Conservation (phyloP, 768 basidiomycete genomes). For the Nidula microcarpa region DNA sequence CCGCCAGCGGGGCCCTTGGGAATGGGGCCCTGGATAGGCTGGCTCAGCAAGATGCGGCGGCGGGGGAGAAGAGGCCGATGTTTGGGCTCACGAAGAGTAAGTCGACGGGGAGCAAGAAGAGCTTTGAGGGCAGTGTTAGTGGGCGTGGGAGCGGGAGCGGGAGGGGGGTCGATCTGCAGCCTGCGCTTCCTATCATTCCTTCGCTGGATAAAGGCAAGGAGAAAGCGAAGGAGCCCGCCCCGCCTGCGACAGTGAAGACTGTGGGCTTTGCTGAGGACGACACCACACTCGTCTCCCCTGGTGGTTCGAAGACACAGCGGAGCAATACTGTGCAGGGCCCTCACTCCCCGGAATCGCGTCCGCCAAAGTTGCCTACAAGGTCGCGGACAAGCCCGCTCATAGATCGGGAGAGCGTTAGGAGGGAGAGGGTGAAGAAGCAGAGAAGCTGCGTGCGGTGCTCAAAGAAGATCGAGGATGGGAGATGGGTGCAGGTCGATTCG, state of each 20-base stretch:
- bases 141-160: neutral
- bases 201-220: neutral
- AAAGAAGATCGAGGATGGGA: slow-evolving; percentile 68
- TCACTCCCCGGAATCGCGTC: slow-evolving; percentile 37
- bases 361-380: slow-evolving; percentile 54
- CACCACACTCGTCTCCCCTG: neutral
- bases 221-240: neutral
- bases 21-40: slow-evolving; percentile 44
- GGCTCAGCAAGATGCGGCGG: slow-evolving; percentile 23
- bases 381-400: slow-evolving; percentile 32
- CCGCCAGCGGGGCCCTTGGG: slow-evolving; percentile 5
- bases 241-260: neutral
- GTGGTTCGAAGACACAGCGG: slow-evolving; percentile 27
- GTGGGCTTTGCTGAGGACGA: neutral
- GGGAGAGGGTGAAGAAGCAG: slow-evolving; percentile 26
- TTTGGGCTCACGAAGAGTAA: slow-evolving; percentile 26
- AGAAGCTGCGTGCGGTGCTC: slow-evolving; percentile 68
- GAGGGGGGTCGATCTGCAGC: neutral
- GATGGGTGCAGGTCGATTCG: slow-evolving; percentile 80
- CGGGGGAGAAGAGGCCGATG: slow-evolving; percentile 17
- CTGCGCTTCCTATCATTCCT: neutral
- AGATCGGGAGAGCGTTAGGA: slow-evolving; percentile 18
- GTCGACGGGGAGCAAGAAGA: slow-evolving; percentile 23
- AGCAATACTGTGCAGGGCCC: slow-evolving; percentile 52
- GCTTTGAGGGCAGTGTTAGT: slow-evolving; percentile 8